Evolutionary conservation across 192 early-diverging fungal species (phyloP).

Genomic region (Rhizophagus clarus): DNA sequence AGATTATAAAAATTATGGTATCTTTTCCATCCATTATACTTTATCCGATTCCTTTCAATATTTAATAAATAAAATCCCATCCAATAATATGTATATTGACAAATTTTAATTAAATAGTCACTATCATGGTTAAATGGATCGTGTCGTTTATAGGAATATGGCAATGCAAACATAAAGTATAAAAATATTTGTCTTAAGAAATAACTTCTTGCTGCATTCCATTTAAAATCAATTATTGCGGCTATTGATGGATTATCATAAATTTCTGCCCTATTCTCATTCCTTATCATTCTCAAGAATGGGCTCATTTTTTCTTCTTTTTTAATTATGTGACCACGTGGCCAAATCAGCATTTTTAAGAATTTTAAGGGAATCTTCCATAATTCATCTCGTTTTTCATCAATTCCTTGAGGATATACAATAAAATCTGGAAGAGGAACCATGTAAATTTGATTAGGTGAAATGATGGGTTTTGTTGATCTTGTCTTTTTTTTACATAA

Average conservation of each 20-base stretch:
- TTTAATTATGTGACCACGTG: neutral
- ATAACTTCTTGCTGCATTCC: neutral
- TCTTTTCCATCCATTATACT: neutral
- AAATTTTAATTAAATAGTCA: too few species aligned
- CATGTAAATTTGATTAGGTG: neutral
- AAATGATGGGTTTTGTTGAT: too few species aligned
- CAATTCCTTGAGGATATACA: neutral
- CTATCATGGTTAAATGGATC: too few species aligned
- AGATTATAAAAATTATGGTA: neutral
- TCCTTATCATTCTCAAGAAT: neutral
- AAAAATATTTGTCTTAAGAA: neutral
- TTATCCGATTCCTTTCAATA: neutral
- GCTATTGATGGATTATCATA: too few species aligned
- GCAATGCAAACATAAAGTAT: neutral
- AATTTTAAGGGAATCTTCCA: neutral
- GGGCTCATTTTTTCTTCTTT: neutral
- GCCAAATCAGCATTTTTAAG: neutral
- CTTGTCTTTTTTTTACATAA: too few species aligned
- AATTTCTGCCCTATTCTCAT: neutral
- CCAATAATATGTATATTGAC: too few species aligned
- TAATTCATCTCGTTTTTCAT: neutral
- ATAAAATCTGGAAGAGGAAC: slow-evolving; percentile 14
- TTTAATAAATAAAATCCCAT: neutral
- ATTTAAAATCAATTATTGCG: too few species aligned
- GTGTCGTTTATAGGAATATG: too few species aligned